A percentile compares a stretch with the other conserved stretches of the same genome.
Conservation (phyloP, 768 basidiomycete genomes). For the Clitopilus hobsonii region DNA sequence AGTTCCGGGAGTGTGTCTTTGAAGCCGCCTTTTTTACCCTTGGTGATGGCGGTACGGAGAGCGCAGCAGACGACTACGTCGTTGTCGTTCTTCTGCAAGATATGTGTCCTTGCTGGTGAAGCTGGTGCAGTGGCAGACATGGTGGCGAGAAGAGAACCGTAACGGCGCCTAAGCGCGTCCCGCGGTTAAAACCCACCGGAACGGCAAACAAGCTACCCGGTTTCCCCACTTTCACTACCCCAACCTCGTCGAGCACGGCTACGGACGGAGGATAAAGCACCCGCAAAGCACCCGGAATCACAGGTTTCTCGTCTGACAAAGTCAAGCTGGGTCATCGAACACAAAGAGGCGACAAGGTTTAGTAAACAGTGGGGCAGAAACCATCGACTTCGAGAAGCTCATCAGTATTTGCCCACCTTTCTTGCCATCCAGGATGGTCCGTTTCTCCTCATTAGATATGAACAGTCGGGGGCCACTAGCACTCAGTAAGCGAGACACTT, state of each 20-base stretch:
- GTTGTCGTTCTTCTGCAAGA: constrained; percentile 71
- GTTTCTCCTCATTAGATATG: no score
- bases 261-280: not conserved
- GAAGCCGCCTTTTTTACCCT: constrained; percentile 85
- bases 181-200: not conserved
- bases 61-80: constrained; percentile 91
- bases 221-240: not conserved
- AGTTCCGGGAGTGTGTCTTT: constrained; percentile 87
- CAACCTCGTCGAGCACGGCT: not conserved
- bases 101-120: constrained; percentile 44
- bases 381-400: no score
- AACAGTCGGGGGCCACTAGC: no score
- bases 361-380: no score
- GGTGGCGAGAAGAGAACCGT: not conserved
- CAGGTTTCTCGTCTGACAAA: no score
- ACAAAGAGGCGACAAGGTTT: no score
- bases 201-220: not conserved
- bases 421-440: no score
- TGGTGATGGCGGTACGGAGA: constrained; percentile 87
- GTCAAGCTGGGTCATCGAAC: no score
- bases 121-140: constrained; percentile 10
- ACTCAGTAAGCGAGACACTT: no score
- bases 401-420: no score
- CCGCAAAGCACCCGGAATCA: not conserved
- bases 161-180: not conserved